A percentile compares a stretch with the other conserved stretches of the same genome.
phyloP scores from a whole-genome alignment of 345 rosid species.

The Citrus glauca region DNA sequence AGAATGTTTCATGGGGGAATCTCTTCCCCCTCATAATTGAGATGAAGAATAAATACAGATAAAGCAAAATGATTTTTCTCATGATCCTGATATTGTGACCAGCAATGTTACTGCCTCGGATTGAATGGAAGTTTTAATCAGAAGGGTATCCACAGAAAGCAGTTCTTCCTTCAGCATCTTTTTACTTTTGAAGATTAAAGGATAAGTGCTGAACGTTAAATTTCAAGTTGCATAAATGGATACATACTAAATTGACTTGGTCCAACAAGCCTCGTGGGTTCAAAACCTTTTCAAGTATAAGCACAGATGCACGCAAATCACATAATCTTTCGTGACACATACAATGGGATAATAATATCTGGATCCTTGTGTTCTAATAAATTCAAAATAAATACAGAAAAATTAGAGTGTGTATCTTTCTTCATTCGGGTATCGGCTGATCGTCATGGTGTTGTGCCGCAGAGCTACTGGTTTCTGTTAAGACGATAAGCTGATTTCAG shows the following conservation, averaged over 20 bases:
- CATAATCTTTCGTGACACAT: too few species aligned
- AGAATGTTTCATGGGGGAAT: not conserved
- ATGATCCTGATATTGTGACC: not conserved
- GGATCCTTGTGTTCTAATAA: too few species aligned
- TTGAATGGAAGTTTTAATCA: not conserved
- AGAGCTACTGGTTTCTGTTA: too few species aligned
- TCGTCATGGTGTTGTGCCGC: too few species aligned
- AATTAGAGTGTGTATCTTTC: too few species aligned
- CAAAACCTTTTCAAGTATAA: not conserved
- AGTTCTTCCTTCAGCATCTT: not conserved
- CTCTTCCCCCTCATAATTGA: not conserved
- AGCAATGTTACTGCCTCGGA: not conserved
- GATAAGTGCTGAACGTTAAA: not conserved
- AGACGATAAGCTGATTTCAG: too few species aligned
- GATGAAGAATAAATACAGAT: not conserved
- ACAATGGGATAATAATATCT: too few species aligned
- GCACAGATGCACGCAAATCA: not conserved
- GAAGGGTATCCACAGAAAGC: not conserved
- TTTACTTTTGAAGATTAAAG: not conserved
- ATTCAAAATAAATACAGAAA: too few species aligned
- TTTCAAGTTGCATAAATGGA: not conserved
- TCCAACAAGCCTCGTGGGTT: not conserved
- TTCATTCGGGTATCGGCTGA: too few species aligned
- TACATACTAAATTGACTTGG: not conserved
- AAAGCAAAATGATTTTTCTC: not conserved